Percentiles rank a stretch among this genome's conserved stretches.
phyloP scores from a whole-genome alignment of 306 rosid species.

The Cucurbita moschata region DNA sequence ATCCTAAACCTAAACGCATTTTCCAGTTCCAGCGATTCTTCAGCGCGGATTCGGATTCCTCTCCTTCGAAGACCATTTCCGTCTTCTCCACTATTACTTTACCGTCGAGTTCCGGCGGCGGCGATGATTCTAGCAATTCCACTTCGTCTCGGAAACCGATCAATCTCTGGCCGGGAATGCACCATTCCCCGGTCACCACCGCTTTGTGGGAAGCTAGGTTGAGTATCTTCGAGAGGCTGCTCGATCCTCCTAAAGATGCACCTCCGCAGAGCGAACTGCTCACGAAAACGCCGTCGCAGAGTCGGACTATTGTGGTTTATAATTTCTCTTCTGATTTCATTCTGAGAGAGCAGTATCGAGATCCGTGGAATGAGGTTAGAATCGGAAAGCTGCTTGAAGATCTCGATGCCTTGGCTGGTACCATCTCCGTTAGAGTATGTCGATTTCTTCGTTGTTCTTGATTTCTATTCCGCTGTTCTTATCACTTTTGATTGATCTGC shows the following conservation, averaged over 20 bases:
- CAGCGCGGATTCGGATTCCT: constrained; percentile 37
- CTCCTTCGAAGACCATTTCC: constrained; percentile 42
- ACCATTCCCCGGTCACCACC: constrained; percentile 84
- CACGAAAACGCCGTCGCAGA: constrained; percentile 66
- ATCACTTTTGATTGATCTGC: neutral
- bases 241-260: constrained; percentile 72
- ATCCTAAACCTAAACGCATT: neutral
- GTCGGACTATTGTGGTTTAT: constrained; percentile 55
- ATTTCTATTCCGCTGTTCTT: neutral
- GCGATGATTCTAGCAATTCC: neutral
- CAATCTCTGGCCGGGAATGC: constrained; percentile 82
- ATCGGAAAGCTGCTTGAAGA: constrained; percentile 87
- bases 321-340: constrained; percentile 65
- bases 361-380: constrained; percentile 88
- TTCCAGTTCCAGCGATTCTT: constrained; percentile 10
- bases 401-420: constrained; percentile 91
- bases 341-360: constrained; percentile 78
- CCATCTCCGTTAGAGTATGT: constrained; percentile 68
- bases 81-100: constrained; percentile 32
- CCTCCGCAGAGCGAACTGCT: constrained; percentile 81
- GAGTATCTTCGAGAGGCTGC: constrained; percentile 50
- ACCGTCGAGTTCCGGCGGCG: constrained; percentile 11
- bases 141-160: constrained; percentile 42
- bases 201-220: constrained; percentile 85
- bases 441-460: neutral